Base-by-base conservation (phyloP, 1,284 basidiomycete genomes). In the Pseudozyma sp. region DNA sequence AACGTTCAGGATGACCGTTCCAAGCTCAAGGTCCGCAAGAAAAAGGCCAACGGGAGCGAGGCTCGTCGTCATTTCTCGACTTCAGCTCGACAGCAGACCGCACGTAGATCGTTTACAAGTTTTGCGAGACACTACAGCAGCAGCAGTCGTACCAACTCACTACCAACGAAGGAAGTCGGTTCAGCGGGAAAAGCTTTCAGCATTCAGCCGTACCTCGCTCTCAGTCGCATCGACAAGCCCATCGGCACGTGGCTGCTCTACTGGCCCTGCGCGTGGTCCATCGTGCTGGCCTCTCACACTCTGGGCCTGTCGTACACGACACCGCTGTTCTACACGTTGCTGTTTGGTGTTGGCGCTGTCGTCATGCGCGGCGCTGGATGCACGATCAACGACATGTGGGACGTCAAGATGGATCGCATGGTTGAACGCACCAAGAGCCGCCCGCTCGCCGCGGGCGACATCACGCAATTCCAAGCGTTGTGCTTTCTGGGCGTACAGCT, bases 321-420 rank as follows among this genome's bases (percentile, higher is more conserved):
- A 0, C 77, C 76, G 40, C 56, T 81, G 44, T 76, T 74, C 33
- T 78, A 82, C 53, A 63, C 93, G 40, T 86, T 88, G 30, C 87
- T 99, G 0, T 99, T 99, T 81, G 95, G 92, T 1, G 85, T 92
- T 4, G 97, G 97, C 0, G 94, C 97, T 0, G 81, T 97, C 45
- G 88, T 99, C 58, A 99, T 99, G 97, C 90, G 97, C 17, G 94
- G 97, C 7, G 97, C 97, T 7, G 97, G 97, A 6, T 99, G 97
- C 84, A 98, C 94, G 0, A 97, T 99, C 81, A 99, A 99, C 84
- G 97, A 99, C 84, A 92, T 99, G 90, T 99, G 97, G 95, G 97
- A 99, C 88, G 88, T 71, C 89, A 93, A 77, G 89, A 72, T 97
- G 62, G 97, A 99, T 86, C 90, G 90, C 80, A 90, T 91, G 59